Conservation (phyloP, 345 rosid species). For the Cardiospermum halicacabum region DNA sequence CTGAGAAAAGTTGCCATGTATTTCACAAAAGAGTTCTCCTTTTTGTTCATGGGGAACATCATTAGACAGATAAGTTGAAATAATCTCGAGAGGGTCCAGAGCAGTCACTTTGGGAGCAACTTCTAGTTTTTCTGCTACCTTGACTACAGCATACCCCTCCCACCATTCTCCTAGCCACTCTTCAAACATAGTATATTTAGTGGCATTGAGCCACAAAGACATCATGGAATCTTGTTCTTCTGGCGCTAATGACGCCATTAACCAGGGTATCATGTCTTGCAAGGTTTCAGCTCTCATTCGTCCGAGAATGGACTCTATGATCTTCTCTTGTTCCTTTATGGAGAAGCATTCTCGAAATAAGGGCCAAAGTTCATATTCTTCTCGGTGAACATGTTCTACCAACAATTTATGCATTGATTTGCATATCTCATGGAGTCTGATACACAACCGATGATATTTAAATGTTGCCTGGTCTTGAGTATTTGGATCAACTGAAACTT, state of each 20-base stretch:
- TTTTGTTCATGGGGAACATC: constrained; percentile 27
- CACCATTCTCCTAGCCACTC: constrained; percentile 90
- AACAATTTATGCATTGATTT: constrained; percentile 57
- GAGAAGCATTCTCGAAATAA: constrained; percentile 57
- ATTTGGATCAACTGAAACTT: constrained; percentile 22
- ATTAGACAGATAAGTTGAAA: constrained; percentile 48
- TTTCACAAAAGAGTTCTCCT: constrained; percentile 18
- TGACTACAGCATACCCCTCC: constrained; percentile 40
- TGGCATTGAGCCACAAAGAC: constrained; percentile 57
- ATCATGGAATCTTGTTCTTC: constrained; percentile 53
- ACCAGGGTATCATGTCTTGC: constrained; percentile 80
- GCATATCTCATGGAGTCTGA: constrained; percentile 56
- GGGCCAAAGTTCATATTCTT: constrained; percentile 78
- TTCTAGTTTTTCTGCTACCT: constrained; percentile 27
- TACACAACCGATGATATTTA: constrained; percentile 42
- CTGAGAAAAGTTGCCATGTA: constrained; percentile 12
- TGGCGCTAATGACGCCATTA: constrained; percentile 47
- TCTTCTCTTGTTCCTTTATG: constrained; percentile 64
- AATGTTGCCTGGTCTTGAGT: constrained; percentile 18
- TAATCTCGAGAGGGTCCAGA: constrained; percentile 57
- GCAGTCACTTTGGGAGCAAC: constrained; percentile 22
- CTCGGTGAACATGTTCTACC: constrained; percentile 59
- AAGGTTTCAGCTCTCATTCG: constrained; percentile 63
- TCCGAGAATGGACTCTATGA: constrained; percentile 65
- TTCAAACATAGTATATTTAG: constrained; percentile 72